Percentiles rank a stretch among this genome's conserved stretches.
Evolutionary conservation across 73 alveolate genomes (phyloP).

Genomic region (Tetrahymena borealis): DNA sequence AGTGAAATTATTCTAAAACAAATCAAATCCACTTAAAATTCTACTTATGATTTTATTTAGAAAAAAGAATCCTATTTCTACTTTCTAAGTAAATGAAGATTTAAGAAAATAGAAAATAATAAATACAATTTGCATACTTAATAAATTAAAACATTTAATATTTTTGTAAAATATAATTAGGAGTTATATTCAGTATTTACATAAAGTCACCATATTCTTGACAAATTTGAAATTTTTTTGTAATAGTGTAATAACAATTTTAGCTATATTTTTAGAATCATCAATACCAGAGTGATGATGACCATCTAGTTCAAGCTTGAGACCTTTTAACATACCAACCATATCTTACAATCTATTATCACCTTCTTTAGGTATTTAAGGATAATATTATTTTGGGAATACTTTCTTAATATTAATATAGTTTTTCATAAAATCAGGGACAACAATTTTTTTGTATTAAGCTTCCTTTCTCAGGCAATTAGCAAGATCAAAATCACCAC

Average conservation of each 20-base stretch:
- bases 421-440: background rate
- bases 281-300: constrained; percentile 79
- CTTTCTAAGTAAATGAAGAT: no score
- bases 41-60: no score
- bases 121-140: no score
- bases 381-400: background rate
- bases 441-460: background rate
- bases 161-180: no score
- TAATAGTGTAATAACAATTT: background rate
- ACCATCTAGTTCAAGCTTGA: constrained; percentile 52
- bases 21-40: no score
- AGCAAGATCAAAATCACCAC: background rate
- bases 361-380: background rate
- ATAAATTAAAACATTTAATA: no score
- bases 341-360: constrained; percentile 25
- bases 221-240: background rate
- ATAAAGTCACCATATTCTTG: no score
- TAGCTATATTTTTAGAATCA: constrained; percentile 66
- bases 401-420: background rate
- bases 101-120: no score
- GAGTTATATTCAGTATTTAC: no score
- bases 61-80: no score
- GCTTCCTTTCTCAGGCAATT: background rate
- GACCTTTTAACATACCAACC: constrained; percentile 58
- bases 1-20: no score